Percentiles rank a stretch among this genome's conserved stretches.
Conservation (phyloP, 805 yeast species). For the Gaillardinia entomophila region DNA sequence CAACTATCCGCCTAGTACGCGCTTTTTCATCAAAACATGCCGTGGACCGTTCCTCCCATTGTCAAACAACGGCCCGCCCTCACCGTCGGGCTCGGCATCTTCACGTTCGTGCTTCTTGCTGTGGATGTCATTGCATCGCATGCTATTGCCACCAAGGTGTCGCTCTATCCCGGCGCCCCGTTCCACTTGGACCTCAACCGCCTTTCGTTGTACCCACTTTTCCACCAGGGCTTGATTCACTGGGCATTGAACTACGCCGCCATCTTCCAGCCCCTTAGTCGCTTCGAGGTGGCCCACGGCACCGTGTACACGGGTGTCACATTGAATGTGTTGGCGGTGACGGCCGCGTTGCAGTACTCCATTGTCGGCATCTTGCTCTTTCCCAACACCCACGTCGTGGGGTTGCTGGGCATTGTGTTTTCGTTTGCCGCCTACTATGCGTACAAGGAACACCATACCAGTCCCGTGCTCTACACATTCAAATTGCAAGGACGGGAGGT, state of each 20-base stretch:
- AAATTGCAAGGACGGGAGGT: conserved; percentile 28
- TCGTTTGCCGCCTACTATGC: conserved; percentile 59
- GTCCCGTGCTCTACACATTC: conserved; percentile 34
- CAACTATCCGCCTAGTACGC: no score
- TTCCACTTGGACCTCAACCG: conserved; percentile 40
- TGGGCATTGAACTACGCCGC: conserved; percentile 54
- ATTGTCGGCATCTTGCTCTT: conserved; percentile 44
- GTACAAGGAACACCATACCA: conserved; percentile 32
- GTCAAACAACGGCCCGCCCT: conserved; percentile 45
- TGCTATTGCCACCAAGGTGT: conserved; percentile 28
- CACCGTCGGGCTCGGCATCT: conserved; percentile 54
- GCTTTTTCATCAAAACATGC: no score
- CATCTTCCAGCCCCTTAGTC: conserved; percentile 52
- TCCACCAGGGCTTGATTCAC: conserved; percentile 59
- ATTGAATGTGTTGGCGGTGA: conserved; percentile 62
- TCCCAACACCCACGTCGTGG: conserved; percentile 52
- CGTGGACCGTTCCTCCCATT: no score
- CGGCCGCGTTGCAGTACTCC: conserved; percentile 62
- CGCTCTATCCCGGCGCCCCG: conserved; percentile 53
- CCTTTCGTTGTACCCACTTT: conserved; percentile 68
- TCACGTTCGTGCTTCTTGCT: conserved; percentile 42
- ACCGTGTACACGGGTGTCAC: conserved; percentile 83
- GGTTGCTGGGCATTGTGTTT: conserved; percentile 72
- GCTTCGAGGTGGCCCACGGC: conserved; percentile 70
- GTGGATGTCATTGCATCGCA: conserved; percentile 21